Base-by-base conservation (phyloP, 371 early-diverging fungal species). In the Neoconidiobolus thromboides region DNA sequence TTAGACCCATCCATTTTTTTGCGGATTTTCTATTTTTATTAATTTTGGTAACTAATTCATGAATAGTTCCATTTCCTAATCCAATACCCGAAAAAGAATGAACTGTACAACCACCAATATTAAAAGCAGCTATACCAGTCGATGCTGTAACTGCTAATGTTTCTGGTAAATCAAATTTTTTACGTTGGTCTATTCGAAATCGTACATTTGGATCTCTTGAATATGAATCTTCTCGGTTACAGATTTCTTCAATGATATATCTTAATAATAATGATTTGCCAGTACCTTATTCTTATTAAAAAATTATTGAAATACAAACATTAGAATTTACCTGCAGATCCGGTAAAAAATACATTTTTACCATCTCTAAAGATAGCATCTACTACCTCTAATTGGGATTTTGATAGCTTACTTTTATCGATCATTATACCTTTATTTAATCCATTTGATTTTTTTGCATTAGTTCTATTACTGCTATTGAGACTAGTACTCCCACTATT, bases 11-110 rank as follows among this genome's bases (percentile, higher is more conserved):
- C 73, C 71, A 77, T 6, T 67, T 65, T 9, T 48, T 15, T 1
- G 1, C 36, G 0, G 62, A 46, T 7, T 37, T 41, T n/a, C 36
- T 55, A 36, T 43, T 55, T 14, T 43, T 39, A 9, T 46, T 42
- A 47, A 63, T 50, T 14, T 46, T 55, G 14, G 43, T 51, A 49
- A 48, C n/a, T 37, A 66, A 44, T 41, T 58, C 41, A 46, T 6
- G 6, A 2, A 26, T 43, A 36, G 5, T 39, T 10, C 66, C 67
- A 0, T 51, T 49, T 3, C 70, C 68, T 2, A 65, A 60, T 4
- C 75, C 73, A 9, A 79, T 50, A 7, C 77, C 76, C 9, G 75
- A 71, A 65, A 76, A 80, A 0, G 76, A 74, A 62, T 80, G 78
- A 1, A 84, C 60, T 0, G 85, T 84, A 3, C 63, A 62, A 4